A percentile compares a stretch with the other conserved stretches of the same genome.
Conservation (phyloP, 768 basidiomycete genomes). For the Suillus hirtellus region DNA sequence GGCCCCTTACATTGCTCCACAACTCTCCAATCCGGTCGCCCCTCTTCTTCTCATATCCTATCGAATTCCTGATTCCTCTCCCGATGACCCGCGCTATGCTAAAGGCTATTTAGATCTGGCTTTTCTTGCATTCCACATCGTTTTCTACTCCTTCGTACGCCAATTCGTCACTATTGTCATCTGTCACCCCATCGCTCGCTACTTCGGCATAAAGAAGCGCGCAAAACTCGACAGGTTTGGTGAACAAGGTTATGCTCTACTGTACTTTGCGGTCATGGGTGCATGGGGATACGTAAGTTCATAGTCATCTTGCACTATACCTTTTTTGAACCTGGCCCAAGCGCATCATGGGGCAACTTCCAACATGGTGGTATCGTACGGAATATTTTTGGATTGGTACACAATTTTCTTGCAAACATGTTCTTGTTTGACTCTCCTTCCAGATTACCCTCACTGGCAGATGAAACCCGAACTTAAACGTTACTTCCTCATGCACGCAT, state of each 20-base stretch:
- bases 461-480: constrained; percentile 84
- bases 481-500: constrained; percentile 91
- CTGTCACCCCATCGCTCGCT: constrained; percentile 64
- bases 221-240: constrained; percentile 81
- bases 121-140: constrained; percentile 81
- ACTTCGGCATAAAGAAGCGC: constrained; percentile 66
- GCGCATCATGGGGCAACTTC: constrained; percentile 81
- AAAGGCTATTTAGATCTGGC: constrained; percentile 75
- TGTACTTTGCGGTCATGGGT: constrained; percentile 77
- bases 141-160: constrained; percentile 88
- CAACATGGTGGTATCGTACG: constrained; percentile 86
- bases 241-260: constrained; percentile 85
- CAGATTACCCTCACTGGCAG: constrained; percentile 88
- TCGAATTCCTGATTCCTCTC: constrained; percentile 49
- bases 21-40: constrained; percentile 69
- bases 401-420: constrained; percentile 8
- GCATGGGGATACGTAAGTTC: constrained; percentile 75
- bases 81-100: constrained; percentile 59
- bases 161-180: constrained; percentile 69
- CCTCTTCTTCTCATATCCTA: constrained; percentile 73
- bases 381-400: constrained; percentile 82
- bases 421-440: background rate
- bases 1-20: constrained; percentile 46
- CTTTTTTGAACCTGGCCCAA: constrained; percentile 28
- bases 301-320: background rate